Evolutionary conservation across 257 asterid genomes (phyloP), one percentile per base, ranked within the genome.

Genomic region (Datura wrightii): DNA sequence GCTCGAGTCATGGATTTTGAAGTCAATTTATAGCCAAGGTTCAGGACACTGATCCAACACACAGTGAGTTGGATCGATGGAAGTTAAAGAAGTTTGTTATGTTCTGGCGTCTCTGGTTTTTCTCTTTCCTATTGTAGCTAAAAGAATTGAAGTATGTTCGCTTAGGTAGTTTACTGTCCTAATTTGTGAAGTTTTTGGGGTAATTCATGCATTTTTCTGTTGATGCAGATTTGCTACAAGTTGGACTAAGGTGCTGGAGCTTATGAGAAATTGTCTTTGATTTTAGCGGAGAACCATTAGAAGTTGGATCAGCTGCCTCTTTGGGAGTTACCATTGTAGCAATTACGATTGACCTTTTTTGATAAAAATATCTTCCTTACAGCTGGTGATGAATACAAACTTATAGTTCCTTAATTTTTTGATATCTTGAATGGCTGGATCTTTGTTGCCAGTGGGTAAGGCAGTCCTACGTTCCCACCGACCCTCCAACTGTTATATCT

Each of bases 401-500:
- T 31, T 78, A 78, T 78, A 78, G 82, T 18, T 82, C 42, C 46
- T 81, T 60, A 31, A 13, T 13, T 50, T 81, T 60, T 82, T 37
- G 56, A 66, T 82, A 82, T 84, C 79, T 71, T 83, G 86, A 84
- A 92, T 92, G 97, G 94, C 92, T 85, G 80, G 87, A 83, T 76
- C 92, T 19, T 82, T 90, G 85, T 80, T 88, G 84, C 87, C 91
- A 50, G 82, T 85, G 86, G 80, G 90, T 70, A 90, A 87, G 90
- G 87, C 88, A 19, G 92, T 95, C 2, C 58, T 87, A 87, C 83
- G 66, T 18, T 53, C 85, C 74, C 84, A 60, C 82, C 92, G 56
- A 71, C 87, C 85, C 79, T 85, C 90, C 71, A 90, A 69, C 54
- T 76, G 85, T 11, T 42, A 83, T 83, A 79, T 82, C 79, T 79